phyloP scores from a whole-genome alignment of 768 basidiomycete genomes.

The Xerocomellus chrysenteron region DNA sequence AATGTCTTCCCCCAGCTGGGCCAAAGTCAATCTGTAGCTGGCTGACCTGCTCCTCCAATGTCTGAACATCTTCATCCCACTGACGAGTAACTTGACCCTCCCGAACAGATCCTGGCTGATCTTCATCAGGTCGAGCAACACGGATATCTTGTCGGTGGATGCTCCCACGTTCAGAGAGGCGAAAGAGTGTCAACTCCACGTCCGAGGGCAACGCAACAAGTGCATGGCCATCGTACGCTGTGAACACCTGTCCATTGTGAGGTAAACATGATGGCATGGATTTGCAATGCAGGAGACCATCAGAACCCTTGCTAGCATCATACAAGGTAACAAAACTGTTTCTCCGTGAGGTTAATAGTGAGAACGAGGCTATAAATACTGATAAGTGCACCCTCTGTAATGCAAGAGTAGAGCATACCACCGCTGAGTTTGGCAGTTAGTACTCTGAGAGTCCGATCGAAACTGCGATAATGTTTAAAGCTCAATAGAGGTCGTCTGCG shows the following conservation, averaged over 20 bases:
- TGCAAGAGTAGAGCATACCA: conserved; percentile 25
- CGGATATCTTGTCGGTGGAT: conserved; percentile 45
- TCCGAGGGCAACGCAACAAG: conserved; percentile 32
- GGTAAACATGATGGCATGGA: conserved; percentile 42
- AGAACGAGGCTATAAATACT: conserved; percentile 42
- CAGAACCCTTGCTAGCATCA: conserved; percentile 47
- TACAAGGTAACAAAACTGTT: conserved; percentile 64
- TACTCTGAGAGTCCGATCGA: conserved; percentile 55
- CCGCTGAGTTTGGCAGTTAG: conserved; percentile 37
- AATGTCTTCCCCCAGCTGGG: conserved; percentile 45
- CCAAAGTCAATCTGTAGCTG: conserved; percentile 39
- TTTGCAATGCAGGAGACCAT: conserved; percentile 44
- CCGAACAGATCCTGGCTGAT: conserved; percentile 1
- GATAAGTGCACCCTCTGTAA: neutral
- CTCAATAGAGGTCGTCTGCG: conserved; percentile 57
- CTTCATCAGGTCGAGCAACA: conserved; percentile 11
- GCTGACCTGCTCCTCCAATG: conserved; percentile 31
- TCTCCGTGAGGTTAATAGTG: conserved; percentile 58
- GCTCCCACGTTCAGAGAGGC: conserved; percentile 48
- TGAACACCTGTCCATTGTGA: conserved; percentile 23
- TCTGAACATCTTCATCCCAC: conserved; percentile 42
- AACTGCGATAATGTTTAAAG: conserved; percentile 57
- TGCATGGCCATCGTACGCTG: conserved; percentile 32
- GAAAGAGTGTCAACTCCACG: conserved; percentile 39
- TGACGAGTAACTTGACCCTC: conserved; percentile 20